Evolutionary conservation across 495 filamentous ascomycete genomes (phyloP).

Genomic region (Pyrenula aspistea): DNA sequence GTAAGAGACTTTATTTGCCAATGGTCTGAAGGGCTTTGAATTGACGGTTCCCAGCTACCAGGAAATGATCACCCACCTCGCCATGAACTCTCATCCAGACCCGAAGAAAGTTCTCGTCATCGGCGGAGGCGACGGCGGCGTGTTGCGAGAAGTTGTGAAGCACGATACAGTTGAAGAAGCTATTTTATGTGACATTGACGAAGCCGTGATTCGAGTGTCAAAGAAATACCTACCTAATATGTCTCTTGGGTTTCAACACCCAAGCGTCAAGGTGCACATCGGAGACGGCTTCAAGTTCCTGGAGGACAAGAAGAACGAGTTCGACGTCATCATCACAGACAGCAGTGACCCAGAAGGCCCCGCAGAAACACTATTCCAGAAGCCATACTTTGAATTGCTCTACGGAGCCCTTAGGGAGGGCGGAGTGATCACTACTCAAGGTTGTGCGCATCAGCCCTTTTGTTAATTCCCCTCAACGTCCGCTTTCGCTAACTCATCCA

Average conservation of each 20-base stretch:
- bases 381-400: conserved; percentile 94
- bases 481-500: conserved; percentile 4
- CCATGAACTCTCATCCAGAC: conserved; percentile 96
- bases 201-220: conserved; percentile 96
- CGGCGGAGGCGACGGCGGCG: conserved; percentile 92
- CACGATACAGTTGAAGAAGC: conserved; percentile 89
- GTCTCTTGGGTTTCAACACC: conserved; percentile 84
- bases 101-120: conserved; percentile 98
- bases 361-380: conserved; percentile 92
- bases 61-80: conserved; percentile 99
- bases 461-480: conserved; percentile 3
- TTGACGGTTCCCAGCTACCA: conserved; percentile 54
- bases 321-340: conserved; percentile 99
- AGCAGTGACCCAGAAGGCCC: conserved; percentile 95
- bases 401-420: conserved; percentile 80
- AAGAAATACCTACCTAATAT: conserved; percentile 97
- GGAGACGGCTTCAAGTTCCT: conserved; percentile 99
- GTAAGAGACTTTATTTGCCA: conserved; percentile 8
- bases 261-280: conserved; percentile 79
- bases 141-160: conserved; percentile 96
- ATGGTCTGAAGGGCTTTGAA: neutral
- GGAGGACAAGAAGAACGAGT: conserved; percentile 80
- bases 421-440: conserved; percentile 99
- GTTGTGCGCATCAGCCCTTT: conserved; percentile 80
- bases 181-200: conserved; percentile 94